phyloP scores from a whole-genome alignment of 2,329 filamentous ascomycete genomes.

The Neofusicoccum kwambonambiense region DNA sequence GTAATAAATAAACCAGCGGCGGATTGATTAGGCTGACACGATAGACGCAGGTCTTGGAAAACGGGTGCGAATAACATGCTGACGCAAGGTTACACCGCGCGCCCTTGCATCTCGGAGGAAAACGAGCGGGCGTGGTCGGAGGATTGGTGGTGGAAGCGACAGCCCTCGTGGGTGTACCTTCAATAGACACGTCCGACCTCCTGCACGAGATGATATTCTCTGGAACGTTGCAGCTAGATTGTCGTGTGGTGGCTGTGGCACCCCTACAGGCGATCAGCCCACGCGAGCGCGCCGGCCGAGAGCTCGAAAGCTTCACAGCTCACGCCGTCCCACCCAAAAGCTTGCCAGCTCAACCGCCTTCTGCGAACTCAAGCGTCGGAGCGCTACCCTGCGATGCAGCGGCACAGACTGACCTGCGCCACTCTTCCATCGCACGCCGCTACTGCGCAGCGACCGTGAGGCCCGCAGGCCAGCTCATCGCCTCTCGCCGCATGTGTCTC shows the following conservation, averaged over 20 bases:
- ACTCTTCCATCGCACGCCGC: background rate
- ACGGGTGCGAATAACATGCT: background rate
- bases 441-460: no score
- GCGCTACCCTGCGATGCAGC: background rate
- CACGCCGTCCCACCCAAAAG: background rate
- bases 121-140: background rate
- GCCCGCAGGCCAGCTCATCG: background rate
- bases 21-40: background rate
- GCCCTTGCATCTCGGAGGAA: background rate
- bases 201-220: background rate
- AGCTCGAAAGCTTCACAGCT: background rate
- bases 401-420: background rate
- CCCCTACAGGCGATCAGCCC: background rate
- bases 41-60: background rate
- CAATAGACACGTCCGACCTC: background rate
- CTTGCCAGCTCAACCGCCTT: background rate
- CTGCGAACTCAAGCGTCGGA: no score
- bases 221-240: background rate
- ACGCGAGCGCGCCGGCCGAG: background rate
- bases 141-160: no score
- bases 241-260: background rate
- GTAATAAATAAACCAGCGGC: background rate
- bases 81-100: slow-evolving; percentile 6
- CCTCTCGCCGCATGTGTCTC: background rate
- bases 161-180: no score